phyloP scores from a whole-genome alignment of 331 rosid species.

The Quercus lobata region DNA sequence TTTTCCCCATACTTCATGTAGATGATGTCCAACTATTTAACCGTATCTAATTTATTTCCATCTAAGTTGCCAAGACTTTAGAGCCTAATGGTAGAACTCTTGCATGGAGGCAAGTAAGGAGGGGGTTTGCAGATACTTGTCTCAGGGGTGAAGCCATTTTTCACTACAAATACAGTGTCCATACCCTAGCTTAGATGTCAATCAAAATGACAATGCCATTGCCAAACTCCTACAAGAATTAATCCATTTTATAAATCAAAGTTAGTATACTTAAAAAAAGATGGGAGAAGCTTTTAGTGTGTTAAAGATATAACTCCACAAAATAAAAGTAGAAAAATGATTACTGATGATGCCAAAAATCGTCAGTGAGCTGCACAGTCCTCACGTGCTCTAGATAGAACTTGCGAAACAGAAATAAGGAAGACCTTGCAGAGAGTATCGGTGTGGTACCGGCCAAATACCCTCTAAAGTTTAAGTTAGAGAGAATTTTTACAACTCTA shows the following conservation, averaged over 20 bases:
- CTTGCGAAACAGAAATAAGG: too few relatives aligned
- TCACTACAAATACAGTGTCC: conserved; percentile 10
- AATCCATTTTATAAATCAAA: background rate
- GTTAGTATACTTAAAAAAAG: background rate
- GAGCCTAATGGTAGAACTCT: background rate
- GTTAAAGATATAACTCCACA: too few relatives aligned
- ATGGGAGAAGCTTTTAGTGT: background rate
- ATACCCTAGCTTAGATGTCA: conserved; percentile 16
- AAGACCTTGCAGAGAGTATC: too few relatives aligned
- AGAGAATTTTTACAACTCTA: too few relatives aligned
- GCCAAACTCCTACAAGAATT: conserved; percentile 10
- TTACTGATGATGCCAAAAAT: too few relatives aligned
- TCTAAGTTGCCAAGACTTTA: background rate
- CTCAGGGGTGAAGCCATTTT: conserved; percentile 13
- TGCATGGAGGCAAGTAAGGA: conserved; percentile 3
- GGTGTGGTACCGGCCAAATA: too few relatives aligned
- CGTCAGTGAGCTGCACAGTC: too few relatives aligned
- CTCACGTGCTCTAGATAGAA: too few relatives aligned
- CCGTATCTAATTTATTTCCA: background rate
- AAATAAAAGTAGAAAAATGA: background rate
- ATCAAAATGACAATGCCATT: background rate
- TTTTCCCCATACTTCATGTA: background rate
- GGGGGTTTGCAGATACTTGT: conserved; percentile 14
- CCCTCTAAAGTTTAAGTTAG: too few relatives aligned
- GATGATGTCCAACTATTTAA: background rate